Base-by-base conservation (phyloP, 2,329 filamentous ascomycete species). In the Alternaria sp. region DNA sequence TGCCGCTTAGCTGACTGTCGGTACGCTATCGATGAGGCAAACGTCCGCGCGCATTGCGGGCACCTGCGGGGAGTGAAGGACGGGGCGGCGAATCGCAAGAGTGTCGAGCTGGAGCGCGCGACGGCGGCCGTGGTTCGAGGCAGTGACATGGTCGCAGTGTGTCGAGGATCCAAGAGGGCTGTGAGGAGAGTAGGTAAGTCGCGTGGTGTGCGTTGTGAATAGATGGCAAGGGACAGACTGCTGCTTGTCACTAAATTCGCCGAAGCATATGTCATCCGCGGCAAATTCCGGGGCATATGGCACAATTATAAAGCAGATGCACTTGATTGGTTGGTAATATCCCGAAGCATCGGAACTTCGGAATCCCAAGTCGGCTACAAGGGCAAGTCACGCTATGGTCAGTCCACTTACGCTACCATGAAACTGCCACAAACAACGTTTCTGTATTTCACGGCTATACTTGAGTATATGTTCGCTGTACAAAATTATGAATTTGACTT, bases 21-120 rank as follows among this genome's bases (percentile, higher is more conserved):
- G 60, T 72, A 74, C 6, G 75, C 72, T 41, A 62, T 72, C 61
- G 74, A 78, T 25, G 80, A 80, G 44, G 81, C 81, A 69, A 84
- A 83, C 27, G 78, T 76, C 63, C 81, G 82, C 44, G 81, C 71
- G 68, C 82, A 84, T 73, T 80, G 80, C 57, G 78, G 73, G 68
- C 82, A 84, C 53, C 62, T 63, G 63, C 70, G 74, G 52, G 70
- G 60, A 44, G 67, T 57, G 45, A 68, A 63, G 28, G 71, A 56
- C 18, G 62, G 62, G 36, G 72, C 65, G 70, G 73, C 71, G 63
- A 76, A 63, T 68, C 66, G 70, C 51, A 64, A 59, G 6, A 74
- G 60, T 27, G 69, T 50, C 10, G 71, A 66, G 10, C 67, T 57
- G 30, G 70, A 70, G 59, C 73, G 68, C 60, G 66, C 66, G 43